phyloP scores from a whole-genome alignment of 495 filamentous ascomycete genomes.

The Penicillium daleae region DNA sequence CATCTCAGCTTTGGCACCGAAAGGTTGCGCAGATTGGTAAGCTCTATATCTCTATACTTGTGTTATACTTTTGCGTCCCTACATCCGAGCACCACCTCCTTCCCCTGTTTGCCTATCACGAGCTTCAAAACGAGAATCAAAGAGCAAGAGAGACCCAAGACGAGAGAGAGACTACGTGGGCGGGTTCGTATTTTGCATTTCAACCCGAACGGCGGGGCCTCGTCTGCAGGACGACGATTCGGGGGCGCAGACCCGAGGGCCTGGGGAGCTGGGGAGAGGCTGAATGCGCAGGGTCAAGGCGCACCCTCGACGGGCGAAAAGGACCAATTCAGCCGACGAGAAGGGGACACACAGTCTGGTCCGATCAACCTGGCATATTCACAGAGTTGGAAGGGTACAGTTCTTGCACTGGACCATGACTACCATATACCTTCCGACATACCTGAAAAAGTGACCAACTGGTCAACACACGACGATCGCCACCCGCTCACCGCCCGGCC shows the following conservation, averaged over 20 bases:
- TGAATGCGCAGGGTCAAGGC: slow-evolving; percentile 10
- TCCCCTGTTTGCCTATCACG: background rate
- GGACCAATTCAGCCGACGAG: background rate
- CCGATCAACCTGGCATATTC: background rate
- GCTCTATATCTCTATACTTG: background rate
- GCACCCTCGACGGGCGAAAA: background rate
- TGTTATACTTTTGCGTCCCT: background rate
- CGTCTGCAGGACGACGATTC: background rate
- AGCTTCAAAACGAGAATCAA: background rate
- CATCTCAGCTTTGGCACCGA: background rate
- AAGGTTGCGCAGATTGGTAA: background rate
- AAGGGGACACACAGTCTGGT: background rate
- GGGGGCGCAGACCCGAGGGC: background rate
- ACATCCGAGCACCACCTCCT: background rate
- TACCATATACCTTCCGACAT: background rate
- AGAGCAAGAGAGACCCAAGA: slow-evolving; percentile 1
- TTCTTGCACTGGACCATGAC: no score
- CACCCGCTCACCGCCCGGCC: slow-evolving; percentile 24
- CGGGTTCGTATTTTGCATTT: slow-evolving; percentile 5
- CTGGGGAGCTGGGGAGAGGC: background rate
- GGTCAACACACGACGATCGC: slow-evolving; percentile 13
- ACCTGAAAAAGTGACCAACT: background rate
- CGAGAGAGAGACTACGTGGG: slow-evolving; percentile 6
- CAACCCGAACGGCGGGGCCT: slow-evolving; percentile 10
- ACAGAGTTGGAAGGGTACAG: no score